These are phyloP conservation scores for Stagonosporopsis tanaceti DNA, from an alignment of 2,329 filamentous ascomycete genomes.

Conservation along the genomic window DNA sequence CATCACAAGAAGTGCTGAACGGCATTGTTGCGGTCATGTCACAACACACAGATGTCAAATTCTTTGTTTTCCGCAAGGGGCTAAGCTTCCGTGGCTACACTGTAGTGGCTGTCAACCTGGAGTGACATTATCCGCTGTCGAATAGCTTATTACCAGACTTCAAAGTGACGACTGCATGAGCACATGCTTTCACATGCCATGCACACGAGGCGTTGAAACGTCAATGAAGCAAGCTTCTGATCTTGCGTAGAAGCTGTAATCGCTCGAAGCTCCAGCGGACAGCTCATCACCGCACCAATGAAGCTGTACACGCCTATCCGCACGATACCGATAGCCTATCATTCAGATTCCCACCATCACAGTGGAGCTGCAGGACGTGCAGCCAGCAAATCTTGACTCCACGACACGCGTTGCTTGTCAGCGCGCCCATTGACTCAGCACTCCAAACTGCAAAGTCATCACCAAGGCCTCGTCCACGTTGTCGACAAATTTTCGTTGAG, in stretches of 20 bases:
- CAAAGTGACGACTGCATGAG: constrained; percentile 14
- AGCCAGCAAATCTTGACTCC: neutral
- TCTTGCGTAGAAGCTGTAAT: neutral
- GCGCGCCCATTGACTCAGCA: neutral
- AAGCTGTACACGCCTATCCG: neutral
- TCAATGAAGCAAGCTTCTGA: neutral
- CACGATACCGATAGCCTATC: constrained; percentile 4
- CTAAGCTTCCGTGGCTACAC: constrained; percentile 5
- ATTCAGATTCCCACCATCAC: neutral
- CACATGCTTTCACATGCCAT: constrained; percentile 14
- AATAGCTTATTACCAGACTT: neutral
- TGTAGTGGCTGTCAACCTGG: constrained; percentile 8
- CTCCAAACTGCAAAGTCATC: neutral
- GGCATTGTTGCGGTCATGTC: neutral
- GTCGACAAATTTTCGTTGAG: constrained; percentile 8
- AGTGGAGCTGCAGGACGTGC: neutral
- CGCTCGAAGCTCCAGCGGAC: neutral
- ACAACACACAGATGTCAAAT: neutral
- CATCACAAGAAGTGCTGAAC: neutral
- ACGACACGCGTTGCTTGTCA: neutral
- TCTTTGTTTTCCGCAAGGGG: constrained; percentile 13
- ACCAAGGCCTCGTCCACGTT: neutral
- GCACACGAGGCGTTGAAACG: neutral
- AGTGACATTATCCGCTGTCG: constrained; percentile 3
- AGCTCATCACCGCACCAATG: constrained; percentile 1